Evolutionary conservation across 2,329 filamentous ascomycete species (phyloP).

Genomic region (Exophiala sp.): DNA sequence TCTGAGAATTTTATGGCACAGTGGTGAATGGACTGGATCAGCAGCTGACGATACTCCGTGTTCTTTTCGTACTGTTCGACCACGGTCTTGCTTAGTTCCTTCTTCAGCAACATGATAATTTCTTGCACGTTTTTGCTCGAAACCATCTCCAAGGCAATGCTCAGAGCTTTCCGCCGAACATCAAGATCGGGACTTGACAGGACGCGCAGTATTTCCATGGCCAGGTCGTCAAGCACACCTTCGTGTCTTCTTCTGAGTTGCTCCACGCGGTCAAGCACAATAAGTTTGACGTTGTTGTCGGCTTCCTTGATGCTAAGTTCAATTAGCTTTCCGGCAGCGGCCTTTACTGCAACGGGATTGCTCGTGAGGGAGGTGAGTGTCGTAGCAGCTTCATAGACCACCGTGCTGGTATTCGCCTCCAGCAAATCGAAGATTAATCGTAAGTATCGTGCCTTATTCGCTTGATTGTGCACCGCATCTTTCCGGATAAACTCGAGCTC

Average conservation of each 20-base stretch:
- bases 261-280: conserved; percentile 90
- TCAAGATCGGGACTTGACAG: conserved; percentile 94
- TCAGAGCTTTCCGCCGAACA: conserved; percentile 83
- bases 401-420: conserved; percentile 86
- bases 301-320: conserved; percentile 95
- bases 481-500: conserved; percentile 97
- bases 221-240: conserved; percentile 84
- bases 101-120: conserved; percentile 91
- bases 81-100: conserved; percentile 94
- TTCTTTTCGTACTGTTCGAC: conserved; percentile 99
- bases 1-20: conserved; percentile 99
- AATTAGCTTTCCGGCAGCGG: conserved; percentile 90
- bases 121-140: conserved; percentile 98
- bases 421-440: conserved; percentile 93
- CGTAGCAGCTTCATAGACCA: conserved; percentile 95
- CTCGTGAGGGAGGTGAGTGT: conserved; percentile 88
- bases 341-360: conserved; percentile 96
- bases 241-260: conserved; percentile 81
- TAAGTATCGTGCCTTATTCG: conserved; percentile 93
- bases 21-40: conserved; percentile 96
- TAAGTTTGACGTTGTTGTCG: conserved; percentile 98
- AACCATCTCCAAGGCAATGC: conserved; percentile 92
- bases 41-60: conserved; percentile 83
- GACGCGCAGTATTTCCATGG: conserved; percentile 94
- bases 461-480: conserved; percentile 87